A percentile compares a stretch with the other conserved stretches of the same genome.
These are phyloP conservation scores for Cardamine occulta DNA, from an alignment of 345 rosid genomes.

Conservation along the genomic window DNA sequence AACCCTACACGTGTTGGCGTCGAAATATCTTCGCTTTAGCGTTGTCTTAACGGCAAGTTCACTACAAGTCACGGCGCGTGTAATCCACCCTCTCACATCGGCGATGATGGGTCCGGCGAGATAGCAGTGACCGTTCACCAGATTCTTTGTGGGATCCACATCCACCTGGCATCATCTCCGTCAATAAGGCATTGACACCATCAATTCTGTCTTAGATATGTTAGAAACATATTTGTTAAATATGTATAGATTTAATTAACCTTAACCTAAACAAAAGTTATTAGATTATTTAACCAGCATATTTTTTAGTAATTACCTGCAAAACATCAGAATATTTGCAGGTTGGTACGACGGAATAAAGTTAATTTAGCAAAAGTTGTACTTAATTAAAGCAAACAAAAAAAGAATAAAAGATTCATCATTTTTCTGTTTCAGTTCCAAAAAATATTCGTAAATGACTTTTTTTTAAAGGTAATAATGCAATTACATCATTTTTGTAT, in stretches of 20 bases:
- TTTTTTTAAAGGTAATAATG: not conserved
- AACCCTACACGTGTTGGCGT: constrained; percentile 36
- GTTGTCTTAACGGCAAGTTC: constrained; percentile 45
- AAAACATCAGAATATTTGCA: not conserved
- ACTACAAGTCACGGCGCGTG: constrained; percentile 35
- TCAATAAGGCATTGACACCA: constrained; percentile 5
- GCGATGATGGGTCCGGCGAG: constrained; percentile 36
- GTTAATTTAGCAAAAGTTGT: not conserved
- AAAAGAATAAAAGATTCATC: not conserved
- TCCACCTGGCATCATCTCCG: constrained; percentile 26
- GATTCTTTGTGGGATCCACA: constrained; percentile 26
- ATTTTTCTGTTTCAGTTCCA: not conserved
- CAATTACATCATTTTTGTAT: not conserved
- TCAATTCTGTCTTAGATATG: constrained; percentile 12
- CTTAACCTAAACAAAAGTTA: constrained; percentile 8
- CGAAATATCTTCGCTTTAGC: constrained; percentile 31
- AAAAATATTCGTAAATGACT: not conserved
- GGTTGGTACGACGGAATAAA: constrained; percentile 1
- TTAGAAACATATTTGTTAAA: not conserved
- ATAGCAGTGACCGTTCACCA: constrained; percentile 38
- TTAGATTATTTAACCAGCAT: constrained; percentile 2
- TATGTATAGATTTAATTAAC: not conserved
- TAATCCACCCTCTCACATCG: constrained; percentile 32
- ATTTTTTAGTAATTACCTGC: not conserved
- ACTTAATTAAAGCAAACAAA: not conserved